Percentiles rank a stretch among this genome's conserved stretches.
Evolutionary conservation across 2,329 filamentous ascomycete genomes (phyloP).

Genomic region (Davidsoniella eucalypti): DNA sequence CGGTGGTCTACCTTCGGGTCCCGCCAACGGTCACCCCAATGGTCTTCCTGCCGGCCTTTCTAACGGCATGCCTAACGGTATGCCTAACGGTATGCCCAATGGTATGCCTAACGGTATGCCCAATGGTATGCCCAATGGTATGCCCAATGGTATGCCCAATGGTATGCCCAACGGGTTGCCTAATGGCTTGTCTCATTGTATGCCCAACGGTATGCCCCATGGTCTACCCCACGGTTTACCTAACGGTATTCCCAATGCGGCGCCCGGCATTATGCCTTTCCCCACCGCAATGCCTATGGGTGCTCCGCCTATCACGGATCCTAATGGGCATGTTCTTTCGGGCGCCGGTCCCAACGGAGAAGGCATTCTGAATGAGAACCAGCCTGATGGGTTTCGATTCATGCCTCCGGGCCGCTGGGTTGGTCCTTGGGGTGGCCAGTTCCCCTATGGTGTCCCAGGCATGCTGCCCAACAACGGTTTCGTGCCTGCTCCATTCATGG

Average conservation of each 20-base stretch:
- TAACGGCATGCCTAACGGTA: neutral
- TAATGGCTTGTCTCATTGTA: neutral
- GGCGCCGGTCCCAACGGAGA: neutral
- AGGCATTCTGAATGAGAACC: neutral
- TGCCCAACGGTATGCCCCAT: neutral
- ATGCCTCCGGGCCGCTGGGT: conserved; percentile 10
- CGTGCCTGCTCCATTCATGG: conserved; percentile 9
- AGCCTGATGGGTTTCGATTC: conserved; percentile 5
- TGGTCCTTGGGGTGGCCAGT: conserved; percentile 11
- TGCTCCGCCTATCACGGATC: neutral
- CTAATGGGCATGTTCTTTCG: neutral
- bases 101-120: neutral
- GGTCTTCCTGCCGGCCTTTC: no score
- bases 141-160: no score
- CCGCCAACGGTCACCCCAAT: neutral
- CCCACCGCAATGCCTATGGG: no score
- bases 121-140: neutral
- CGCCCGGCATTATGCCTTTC: no score
- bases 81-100: no score
- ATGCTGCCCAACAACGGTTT: conserved; percentile 8
- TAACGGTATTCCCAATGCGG: no score
- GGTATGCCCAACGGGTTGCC: neutral
- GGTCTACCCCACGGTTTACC: no score
- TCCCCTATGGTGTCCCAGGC: conserved; percentile 8
- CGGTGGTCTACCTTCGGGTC: neutral